A percentile compares a stretch with the other conserved stretches of the same genome.
These are phyloP conservation scores for Myxozyma monticola DNA, from an alignment of 805 yeast species.

Conservation along the genomic window DNA sequence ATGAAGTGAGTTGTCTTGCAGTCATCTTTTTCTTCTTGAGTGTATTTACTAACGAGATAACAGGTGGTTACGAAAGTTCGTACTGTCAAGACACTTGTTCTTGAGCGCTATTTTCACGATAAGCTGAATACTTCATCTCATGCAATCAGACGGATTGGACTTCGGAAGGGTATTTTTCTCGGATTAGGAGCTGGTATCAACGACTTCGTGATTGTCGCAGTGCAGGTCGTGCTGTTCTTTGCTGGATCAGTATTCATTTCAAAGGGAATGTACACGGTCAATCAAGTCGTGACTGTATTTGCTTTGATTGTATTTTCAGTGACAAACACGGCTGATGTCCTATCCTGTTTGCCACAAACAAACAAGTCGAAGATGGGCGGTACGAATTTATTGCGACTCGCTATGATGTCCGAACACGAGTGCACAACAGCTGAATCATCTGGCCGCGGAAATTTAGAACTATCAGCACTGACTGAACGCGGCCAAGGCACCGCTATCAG, in stretches of 20 bases:
- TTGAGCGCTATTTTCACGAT: constrained; percentile 50
- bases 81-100: constrained; percentile 60
- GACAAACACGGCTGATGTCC: constrained; percentile 57
- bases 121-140: constrained; percentile 37
- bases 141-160: constrained; percentile 32
- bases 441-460: neutral
- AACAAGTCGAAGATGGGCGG: constrained; percentile 62
- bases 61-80: constrained; percentile 43
- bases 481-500: constrained; percentile 33
- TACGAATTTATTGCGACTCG: constrained; percentile 21
- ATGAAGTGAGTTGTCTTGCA: constrained; percentile 30
- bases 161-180: constrained; percentile 10
- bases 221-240: constrained; percentile 69
- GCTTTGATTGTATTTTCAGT: constrained; percentile 73
- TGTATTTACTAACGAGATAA: no score
- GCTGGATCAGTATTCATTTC: constrained; percentile 78
- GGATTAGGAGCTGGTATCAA: constrained; percentile 38
- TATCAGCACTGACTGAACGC: neutral
- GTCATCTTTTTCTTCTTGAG: neutral
- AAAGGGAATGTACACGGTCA: constrained; percentile 52
- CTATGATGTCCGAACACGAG: constrained; percentile 16
- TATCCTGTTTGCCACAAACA: constrained; percentile 73
- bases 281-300: constrained; percentile 66
- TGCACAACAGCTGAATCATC: neutral
- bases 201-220: constrained; percentile 45